Base-by-base conservation (phyloP, 179 eudicot species). In the Amaranthus tricolor region DNA sequence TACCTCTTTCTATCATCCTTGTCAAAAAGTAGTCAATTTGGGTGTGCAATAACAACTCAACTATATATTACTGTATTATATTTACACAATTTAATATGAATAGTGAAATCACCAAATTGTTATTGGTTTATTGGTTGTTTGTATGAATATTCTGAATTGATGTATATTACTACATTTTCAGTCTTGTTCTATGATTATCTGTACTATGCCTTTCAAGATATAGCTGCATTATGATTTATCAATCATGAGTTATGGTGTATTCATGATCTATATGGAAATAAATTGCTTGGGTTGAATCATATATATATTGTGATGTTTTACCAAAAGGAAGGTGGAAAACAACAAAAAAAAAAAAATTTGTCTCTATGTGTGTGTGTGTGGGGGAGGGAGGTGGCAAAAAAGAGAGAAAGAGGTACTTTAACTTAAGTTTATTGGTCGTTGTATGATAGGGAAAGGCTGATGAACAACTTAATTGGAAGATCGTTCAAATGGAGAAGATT, bases 391-490 rank as follows among this genome's bases (percentile, higher is more conserved):
- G n/a, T n/a, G n/a, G n/a, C n/a, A n/a, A 11, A 5, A 9, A 24
- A 14, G 73, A 55, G 62, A n/a, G 7, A 43, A 31, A 59, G 20
- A 52, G 58, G 44, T 6, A 19, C 17, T 20, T 11, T 40, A 77
- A 71, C 54, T 76, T 63, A 49, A 15, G 62, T 62, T 51, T 66
- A 79, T 74, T 47, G 21, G 51, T 73, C 9, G 64, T 60, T 63
- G 24, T 75, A 51, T 47, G 52, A 69, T 65, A 95, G 99, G 92
- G 90, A 61, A 95, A 93, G 87, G 88, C 91, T 64, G 97, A 95
- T 85, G 95, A 91, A 82, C 99, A 89, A 74, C 86, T 82, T 54
- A 85, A 88, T 76, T 93, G 98, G 98, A 89, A 86, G 83, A 85
- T 91, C 75, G 85, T 78, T 81, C 96, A 87, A 61, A 87, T 83